These are phyloP conservation scores for Paraphoma sp. DNA, from an alignment of 2,329 filamentous ascomycete genomes.

Conservation along the genomic window DNA sequence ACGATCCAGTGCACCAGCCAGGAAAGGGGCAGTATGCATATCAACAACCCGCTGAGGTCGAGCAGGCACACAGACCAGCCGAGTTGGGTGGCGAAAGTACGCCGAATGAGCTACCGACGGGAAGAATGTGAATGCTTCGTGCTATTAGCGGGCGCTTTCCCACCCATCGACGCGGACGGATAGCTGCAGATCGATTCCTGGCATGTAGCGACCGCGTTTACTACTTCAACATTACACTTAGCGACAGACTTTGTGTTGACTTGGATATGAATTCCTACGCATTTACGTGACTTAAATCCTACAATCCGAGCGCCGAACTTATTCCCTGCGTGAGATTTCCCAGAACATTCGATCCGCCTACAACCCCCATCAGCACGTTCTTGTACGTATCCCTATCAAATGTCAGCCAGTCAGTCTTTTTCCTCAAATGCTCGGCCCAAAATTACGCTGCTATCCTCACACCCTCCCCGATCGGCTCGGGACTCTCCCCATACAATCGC, in stretches of 20 bases:
- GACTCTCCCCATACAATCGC: conserved; percentile 6
- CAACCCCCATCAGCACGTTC: conserved; percentile 13
- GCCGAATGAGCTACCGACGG: not conserved
- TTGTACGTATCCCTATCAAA: conserved; percentile 20
- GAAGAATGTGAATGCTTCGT: not conserved
- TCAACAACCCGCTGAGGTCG: not conserved
- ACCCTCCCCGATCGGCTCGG: conserved; percentile 12
- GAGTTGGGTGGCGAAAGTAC: not conserved
- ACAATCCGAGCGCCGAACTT: conserved; percentile 15
- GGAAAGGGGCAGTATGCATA: not conserved
- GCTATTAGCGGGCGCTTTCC: no score
- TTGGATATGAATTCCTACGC: no score
- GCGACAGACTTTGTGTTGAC: not conserved
- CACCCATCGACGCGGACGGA: no score
- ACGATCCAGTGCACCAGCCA: not conserved
- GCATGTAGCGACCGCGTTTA: not conserved
- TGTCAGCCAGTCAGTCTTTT: not conserved
- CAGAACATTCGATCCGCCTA: conserved; percentile 14
- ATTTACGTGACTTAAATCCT: no score
- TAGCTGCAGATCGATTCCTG: no score
- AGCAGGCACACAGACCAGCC: not conserved
- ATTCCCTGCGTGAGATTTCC: conserved; percentile 20
- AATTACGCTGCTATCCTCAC: conserved; percentile 12
- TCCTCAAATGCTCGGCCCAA: not conserved
- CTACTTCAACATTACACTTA: not conserved